phyloP scores from a whole-genome alignment of 179 eudicot species.

The Amaranthus tricolor region DNA sequence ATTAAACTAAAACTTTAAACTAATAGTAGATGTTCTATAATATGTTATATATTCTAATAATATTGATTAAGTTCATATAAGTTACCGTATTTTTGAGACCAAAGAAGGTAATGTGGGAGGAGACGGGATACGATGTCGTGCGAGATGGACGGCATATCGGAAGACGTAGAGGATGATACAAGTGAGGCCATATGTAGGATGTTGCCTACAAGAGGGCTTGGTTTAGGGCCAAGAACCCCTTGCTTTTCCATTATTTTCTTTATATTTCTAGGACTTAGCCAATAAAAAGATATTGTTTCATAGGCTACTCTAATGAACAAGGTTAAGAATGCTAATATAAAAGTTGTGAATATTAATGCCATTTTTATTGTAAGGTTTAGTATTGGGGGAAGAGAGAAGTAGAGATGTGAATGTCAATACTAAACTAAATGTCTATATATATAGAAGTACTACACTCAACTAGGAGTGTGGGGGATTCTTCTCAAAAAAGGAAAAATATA shows the following conservation, averaged over 20 bases:
- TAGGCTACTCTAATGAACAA: conserved; percentile 37
- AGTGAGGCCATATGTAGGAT: conserved; percentile 67
- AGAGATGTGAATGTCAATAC: conserved; percentile 13
- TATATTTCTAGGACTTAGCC: conserved; percentile 74
- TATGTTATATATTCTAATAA: too few relatives aligned
- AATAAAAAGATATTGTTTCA: conserved; percentile 61
- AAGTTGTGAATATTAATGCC: conserved; percentile 21
- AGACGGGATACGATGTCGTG: conserved; percentile 75
- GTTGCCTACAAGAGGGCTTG: conserved; percentile 69
- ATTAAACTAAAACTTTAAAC: too few relatives aligned
- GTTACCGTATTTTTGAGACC: conserved; percentile 66
- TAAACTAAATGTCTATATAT: conserved; percentile 6
- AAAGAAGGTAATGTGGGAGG: conserved; percentile 68
- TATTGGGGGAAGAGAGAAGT: neutral
- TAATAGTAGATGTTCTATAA: too few relatives aligned
- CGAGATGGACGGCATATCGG: conserved; percentile 51
- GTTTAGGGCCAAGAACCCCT: conserved; percentile 87
- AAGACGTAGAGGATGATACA: conserved; percentile 60
- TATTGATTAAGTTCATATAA: neutral
- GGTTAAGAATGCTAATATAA: conserved; percentile 20
- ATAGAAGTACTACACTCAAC: conserved; percentile 9
- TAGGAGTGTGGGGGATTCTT: neutral
- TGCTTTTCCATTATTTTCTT: conserved; percentile 69
- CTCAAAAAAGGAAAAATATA: neutral
- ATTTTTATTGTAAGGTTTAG: neutral